These are phyloP conservation scores for Przewalskia tangutica DNA, from an alignment of 257 asterid species.

Conservation along the genomic window DNA sequence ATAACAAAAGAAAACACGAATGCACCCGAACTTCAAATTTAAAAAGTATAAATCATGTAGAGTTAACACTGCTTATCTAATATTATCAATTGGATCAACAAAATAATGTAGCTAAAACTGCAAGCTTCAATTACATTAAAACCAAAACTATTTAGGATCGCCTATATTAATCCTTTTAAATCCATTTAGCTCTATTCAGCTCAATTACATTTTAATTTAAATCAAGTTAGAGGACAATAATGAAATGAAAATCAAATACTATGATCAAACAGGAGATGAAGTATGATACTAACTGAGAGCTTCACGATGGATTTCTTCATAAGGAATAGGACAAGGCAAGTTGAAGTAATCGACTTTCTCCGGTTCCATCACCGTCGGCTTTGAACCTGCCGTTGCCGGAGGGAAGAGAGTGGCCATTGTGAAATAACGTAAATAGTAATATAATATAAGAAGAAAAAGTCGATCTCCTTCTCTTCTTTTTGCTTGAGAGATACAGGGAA, in stretches of 20 bases:
- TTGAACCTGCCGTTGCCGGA: neutral
- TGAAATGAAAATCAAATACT: neutral
- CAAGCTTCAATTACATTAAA: neutral
- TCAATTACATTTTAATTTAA: neutral
- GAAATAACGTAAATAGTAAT: neutral
- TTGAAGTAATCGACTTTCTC: slow-evolving; percentile 1
- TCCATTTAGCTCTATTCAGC: neutral
- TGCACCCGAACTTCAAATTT: neutral
- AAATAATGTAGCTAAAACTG: neutral
- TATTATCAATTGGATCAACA: neutral
- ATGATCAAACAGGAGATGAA: neutral
- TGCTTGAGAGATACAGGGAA: neutral
- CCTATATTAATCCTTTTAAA: neutral
- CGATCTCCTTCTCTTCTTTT: neutral
- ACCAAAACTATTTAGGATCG: neutral
- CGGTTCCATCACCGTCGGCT: neutral
- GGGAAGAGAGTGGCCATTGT: neutral
- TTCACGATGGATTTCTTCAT: neutral
- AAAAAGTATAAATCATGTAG: no score
- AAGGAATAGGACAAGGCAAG: neutral
- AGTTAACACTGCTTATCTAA: neutral
- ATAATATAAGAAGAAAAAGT: no score
- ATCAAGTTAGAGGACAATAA: neutral
- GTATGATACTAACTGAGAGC: neutral
- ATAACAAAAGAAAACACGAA: neutral